A percentile compares a stretch with the other conserved stretches of the same genome.
phyloP scores from a whole-genome alignment of 345 rosid genomes.

The Streptanthus diversifolius region DNA sequence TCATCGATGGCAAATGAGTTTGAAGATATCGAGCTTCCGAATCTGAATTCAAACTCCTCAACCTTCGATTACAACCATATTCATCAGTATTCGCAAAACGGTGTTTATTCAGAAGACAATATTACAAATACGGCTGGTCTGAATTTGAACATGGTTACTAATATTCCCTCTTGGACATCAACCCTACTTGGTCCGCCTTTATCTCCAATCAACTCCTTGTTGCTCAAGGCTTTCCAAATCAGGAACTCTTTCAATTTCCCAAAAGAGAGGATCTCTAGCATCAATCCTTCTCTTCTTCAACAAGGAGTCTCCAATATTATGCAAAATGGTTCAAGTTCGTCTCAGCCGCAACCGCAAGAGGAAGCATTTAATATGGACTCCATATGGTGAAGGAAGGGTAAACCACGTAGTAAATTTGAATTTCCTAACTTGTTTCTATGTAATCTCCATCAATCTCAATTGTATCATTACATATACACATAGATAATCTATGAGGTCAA shows the following conservation, averaged over 20 bases:
- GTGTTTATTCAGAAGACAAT: conserved; percentile 19
- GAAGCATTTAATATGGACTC: conserved; percentile 83
- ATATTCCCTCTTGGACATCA: conserved; percentile 52
- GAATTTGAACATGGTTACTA: conserved; percentile 42
- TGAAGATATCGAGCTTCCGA: conserved; percentile 68
- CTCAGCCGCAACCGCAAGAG: conserved; percentile 69
- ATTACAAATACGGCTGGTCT: conserved; percentile 21
- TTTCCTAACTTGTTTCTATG: conserved; percentile 11
- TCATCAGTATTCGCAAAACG: conserved; percentile 26
- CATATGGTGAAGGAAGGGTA: conserved; percentile 50
- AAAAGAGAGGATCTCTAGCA: conserved; percentile 39
- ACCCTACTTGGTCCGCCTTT: conserved; percentile 54
- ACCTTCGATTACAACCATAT: conserved; percentile 28
- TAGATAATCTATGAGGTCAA: conserved; percentile 6
- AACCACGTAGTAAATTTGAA: conserved; percentile 7
- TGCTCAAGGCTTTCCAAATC: conserved; percentile 79
- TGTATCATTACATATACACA: conserved; percentile 18
- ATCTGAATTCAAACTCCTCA: conserved; percentile 40
- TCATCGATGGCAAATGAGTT: conserved; percentile 60
- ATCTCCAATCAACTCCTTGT: conserved; percentile 68
- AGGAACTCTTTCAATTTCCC: conserved; percentile 52
- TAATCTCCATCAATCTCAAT: neutral
- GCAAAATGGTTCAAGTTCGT: conserved; percentile 60
- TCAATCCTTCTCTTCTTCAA: conserved; percentile 41
- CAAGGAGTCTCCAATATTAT: conserved; percentile 42